Conservation (phyloP, 2,329 filamentous ascomycete genomes). For the Fusarium transvaalense region DNA sequence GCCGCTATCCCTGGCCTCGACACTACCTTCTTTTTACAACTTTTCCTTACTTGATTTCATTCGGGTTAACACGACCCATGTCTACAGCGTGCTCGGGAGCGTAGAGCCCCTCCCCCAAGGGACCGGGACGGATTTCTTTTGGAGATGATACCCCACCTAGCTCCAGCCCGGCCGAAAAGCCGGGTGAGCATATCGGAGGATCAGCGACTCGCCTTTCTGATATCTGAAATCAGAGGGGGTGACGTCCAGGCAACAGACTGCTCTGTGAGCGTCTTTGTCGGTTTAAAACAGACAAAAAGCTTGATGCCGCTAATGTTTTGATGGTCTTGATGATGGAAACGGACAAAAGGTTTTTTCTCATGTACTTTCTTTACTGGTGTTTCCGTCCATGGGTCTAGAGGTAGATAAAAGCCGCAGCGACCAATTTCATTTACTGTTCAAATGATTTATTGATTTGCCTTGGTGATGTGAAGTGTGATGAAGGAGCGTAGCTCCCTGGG, state of each 20-base stretch:
- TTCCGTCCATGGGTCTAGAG: conserved; percentile 43
- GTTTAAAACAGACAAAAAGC: conserved; percentile 24
- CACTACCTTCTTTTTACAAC: conserved; percentile 37
- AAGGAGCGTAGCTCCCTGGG: too few species aligned
- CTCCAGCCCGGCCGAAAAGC: conserved; percentile 41
- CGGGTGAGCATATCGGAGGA: conserved; percentile 41
- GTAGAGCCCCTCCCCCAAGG: conserved; percentile 39
- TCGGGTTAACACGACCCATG: conserved; percentile 37
- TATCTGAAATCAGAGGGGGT: background rate
- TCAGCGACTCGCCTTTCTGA: conserved; percentile 24
- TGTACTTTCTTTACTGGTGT: conserved; percentile 42
- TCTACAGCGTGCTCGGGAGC: conserved; percentile 39
- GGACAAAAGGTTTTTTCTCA: conserved; percentile 40
- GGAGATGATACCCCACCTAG: conserved; percentile 41
- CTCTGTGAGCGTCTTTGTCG: conserved; percentile 37
- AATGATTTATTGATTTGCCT: background rate
- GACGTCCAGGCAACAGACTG: conserved; percentile 17
- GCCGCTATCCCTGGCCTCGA: conserved; percentile 60
- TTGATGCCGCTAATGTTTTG: conserved; percentile 47
- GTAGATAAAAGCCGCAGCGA: conserved; percentile 45
- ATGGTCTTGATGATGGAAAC: conserved; percentile 39
- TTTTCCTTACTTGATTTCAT: conserved; percentile 36
- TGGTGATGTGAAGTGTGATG: background rate
- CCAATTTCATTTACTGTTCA: conserved; percentile 34
- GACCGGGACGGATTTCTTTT: conserved; percentile 38